phyloP scores from a whole-genome alignment of 768 basidiomycete species.

The Pleurotus tuoliensis region DNA sequence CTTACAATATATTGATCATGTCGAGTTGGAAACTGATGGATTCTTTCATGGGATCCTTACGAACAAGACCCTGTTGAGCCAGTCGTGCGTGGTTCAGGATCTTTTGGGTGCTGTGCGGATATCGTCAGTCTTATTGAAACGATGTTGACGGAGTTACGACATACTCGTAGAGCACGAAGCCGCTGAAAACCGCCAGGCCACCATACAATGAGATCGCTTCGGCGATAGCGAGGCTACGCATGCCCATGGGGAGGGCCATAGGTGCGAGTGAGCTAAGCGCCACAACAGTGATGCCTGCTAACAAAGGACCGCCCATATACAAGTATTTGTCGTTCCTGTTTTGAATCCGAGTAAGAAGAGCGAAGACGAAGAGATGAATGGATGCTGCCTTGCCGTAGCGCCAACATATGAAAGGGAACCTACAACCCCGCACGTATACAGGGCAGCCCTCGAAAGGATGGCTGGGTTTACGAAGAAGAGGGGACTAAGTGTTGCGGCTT shows the following conservation, averaged over 20 bases:
- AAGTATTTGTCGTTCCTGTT: slow-evolving; percentile 74
- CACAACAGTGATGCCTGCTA: slow-evolving; percentile 87
- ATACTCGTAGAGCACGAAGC: slow-evolving; percentile 85
- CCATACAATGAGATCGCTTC: slow-evolving; percentile 84
- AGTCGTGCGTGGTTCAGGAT: slow-evolving; percentile 73
- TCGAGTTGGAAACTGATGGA: slow-evolving; percentile 77
- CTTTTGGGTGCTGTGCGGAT: slow-evolving; percentile 67
- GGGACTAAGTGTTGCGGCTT: slow-evolving; percentile 83
- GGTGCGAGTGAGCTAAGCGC: slow-evolving; percentile 85
- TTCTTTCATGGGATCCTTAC: slow-evolving; percentile 74
- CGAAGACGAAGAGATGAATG: neutral
- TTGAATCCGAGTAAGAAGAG: neutral
- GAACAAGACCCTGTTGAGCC: slow-evolving; percentile 63
- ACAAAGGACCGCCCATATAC: slow-evolving; percentile 81
- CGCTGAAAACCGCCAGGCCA: slow-evolving; percentile 83
- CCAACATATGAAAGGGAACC: slow-evolving; percentile 85
- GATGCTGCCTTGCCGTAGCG: slow-evolving; percentile 70
- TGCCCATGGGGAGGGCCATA: slow-evolving; percentile 81
- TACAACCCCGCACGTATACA: slow-evolving; percentile 87
- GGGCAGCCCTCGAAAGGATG: slow-evolving; percentile 78
- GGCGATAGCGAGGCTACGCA: slow-evolving; percentile 70
- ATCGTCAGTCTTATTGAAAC: neutral
- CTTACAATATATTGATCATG: slow-evolving; percentile 88
- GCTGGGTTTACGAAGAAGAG: slow-evolving; percentile 88
- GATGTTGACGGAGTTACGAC: slow-evolving; percentile 17